These are phyloP conservation scores for Stereum hirsutum DNA, from an alignment of 1,284 basidiomycete genomes.

Conservation along the genomic window DNA sequence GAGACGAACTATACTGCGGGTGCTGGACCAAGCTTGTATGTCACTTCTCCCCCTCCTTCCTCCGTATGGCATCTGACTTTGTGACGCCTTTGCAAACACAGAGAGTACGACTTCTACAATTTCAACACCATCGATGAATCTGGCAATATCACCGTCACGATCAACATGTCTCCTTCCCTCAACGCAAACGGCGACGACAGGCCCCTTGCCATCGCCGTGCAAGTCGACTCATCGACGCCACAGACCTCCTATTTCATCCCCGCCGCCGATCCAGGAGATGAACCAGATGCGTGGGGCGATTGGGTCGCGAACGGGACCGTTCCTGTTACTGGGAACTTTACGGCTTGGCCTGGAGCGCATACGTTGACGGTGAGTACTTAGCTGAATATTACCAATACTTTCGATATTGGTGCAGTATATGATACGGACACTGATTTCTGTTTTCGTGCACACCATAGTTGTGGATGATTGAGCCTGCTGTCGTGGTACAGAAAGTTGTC, in stretches of 20 bases:
- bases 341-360: constrained; percentile 39
- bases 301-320: constrained; percentile 47
- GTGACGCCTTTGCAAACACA: constrained; percentile 12
- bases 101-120: constrained; percentile 60
- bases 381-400: neutral
- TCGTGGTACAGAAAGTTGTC: constrained; percentile 54
- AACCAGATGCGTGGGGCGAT: constrained; percentile 42
- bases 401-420: neutral
- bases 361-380: constrained; percentile 38
- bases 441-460: constrained; percentile 29
- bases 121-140: constrained; percentile 37
- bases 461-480: constrained; percentile 51
- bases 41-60: constrained; percentile 3
- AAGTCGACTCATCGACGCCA: constrained; percentile 37
- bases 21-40: constrained; percentile 49
- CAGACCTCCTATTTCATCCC: constrained; percentile 45
- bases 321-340: constrained; percentile 28
- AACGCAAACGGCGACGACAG: constrained; percentile 47
- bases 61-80: neutral
- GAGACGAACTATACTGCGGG: constrained; percentile 51
- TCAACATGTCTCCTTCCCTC: constrained; percentile 49
- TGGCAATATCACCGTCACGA: constrained; percentile 36
- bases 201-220: constrained; percentile 46
- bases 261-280: constrained; percentile 33
- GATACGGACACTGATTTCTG: neutral